Conservation (phyloP, 177 flowering plant species). For the Telopea speciosissima region DNA sequence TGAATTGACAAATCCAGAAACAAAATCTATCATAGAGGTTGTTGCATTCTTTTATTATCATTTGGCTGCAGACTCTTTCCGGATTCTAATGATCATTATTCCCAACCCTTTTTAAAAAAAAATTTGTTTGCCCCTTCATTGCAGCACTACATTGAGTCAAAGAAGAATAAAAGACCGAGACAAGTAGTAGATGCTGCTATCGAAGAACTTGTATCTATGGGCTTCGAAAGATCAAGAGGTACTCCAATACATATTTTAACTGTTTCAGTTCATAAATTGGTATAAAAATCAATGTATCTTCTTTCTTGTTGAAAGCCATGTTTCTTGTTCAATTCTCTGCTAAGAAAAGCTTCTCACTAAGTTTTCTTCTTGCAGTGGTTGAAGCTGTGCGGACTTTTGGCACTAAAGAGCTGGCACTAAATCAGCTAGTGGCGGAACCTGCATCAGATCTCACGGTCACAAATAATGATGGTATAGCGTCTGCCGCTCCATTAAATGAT, state of each 20-base stretch:
- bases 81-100: background rate
- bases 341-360: background rate
- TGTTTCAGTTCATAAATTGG: background rate
- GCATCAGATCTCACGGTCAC: slow-evolving; percentile 9
- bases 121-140: background rate
- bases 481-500: slow-evolving; percentile 13
- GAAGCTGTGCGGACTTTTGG: slow-evolving; percentile 45
- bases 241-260: background rate
- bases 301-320: background rate
- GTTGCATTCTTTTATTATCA: background rate
- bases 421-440: slow-evolving; percentile 27
- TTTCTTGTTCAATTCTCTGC: background rate
- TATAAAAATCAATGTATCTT: background rate
- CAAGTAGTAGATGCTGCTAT: slow-evolving; percentile 27
- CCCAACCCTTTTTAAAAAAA: too few species aligned
- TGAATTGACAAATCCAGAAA: slow-evolving; percentile 76
- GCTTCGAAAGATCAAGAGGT: slow-evolving; percentile 79
- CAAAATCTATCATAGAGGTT: slow-evolving; percentile 67
- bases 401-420: slow-evolving; percentile 43
- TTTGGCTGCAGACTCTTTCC: slow-evolving; percentile 2
- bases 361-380: slow-evolving; percentile 28
- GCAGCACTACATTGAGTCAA: slow-evolving; percentile 60
- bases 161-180: slow-evolving; percentile 50
- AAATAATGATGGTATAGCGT: slow-evolving; percentile 8
- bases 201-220: slow-evolving; percentile 66